A percentile compares a stretch with the other conserved stretches of the same genome.
phyloP scores from a whole-genome alignment of 2,329 filamentous ascomycete genomes.

The Ceratocystis lukuohia region DNA sequence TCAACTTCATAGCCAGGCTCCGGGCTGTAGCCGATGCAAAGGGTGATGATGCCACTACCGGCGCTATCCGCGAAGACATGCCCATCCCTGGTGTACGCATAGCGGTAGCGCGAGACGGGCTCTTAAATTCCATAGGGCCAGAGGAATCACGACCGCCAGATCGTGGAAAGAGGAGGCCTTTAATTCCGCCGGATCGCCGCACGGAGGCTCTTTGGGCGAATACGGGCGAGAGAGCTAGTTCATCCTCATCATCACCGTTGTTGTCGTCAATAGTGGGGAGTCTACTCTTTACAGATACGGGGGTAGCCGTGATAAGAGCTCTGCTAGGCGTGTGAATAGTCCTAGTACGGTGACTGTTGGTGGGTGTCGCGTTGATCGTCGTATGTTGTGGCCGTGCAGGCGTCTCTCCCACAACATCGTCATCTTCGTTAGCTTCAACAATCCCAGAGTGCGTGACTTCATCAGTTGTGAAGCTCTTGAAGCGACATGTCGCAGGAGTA shows the following conservation, averaged over 20 bases:
- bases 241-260: conserved; percentile 2
- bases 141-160: conserved; percentile 8
- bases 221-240: conserved; percentile 4
- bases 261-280: neutral
- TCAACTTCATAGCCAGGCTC: conserved; percentile 14
- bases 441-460: neutral
- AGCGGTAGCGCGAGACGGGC: conserved; percentile 6
- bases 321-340: neutral
- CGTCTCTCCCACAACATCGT: conserved; percentile 10
- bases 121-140: conserved; percentile 16
- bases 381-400: neutral
- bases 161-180: conserved; percentile 14
- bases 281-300: too few relatives aligned
- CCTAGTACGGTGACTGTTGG: neutral
- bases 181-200: conserved; percentile 13
- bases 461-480: conserved; percentile 4
- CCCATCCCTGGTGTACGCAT: neutral
- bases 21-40: conserved; percentile 17
- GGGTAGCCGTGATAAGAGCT: neutral
- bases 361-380: conserved; percentile 4
- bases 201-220: conserved; percentile 2
- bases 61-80: neutral
- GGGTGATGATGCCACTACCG: conserved; percentile 11
- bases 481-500: conserved; percentile 14
- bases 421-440: conserved; percentile 8